These are phyloP conservation scores for Aspergillus puulaauensis DNA, from an alignment of 2,329 filamentous ascomycete species.

Conservation along the genomic window DNA sequence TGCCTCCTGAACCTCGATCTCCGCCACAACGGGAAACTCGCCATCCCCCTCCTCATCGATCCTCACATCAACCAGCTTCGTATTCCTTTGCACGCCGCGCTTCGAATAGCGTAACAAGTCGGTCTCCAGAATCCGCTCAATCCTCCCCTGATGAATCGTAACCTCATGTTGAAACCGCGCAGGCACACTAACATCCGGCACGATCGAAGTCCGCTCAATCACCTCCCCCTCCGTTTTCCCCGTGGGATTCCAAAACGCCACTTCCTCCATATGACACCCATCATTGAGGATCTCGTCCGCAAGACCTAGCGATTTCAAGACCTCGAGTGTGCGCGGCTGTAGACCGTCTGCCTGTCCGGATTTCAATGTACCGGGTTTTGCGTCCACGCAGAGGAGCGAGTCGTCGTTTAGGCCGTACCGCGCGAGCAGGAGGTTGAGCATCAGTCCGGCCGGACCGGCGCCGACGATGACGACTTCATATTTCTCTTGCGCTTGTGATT, in stretches of 20 bases:
- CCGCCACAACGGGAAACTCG: conserved; percentile 37
- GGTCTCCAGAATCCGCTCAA: conserved; percentile 68
- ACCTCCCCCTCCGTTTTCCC: conserved; percentile 45
- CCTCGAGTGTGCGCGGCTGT: conserved; percentile 45
- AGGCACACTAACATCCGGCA: conserved; percentile 58
- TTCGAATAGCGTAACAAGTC: conserved; percentile 64
- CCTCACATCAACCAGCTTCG: conserved; percentile 62
- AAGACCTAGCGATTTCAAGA: conserved; percentile 43
- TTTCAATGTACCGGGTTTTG: conserved; percentile 39
- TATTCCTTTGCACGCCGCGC: conserved; percentile 60
- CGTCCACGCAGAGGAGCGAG: conserved; percentile 45
- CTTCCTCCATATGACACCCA: conserved; percentile 51
- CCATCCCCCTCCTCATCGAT: conserved; percentile 53
- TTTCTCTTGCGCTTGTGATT: conserved; percentile 22
- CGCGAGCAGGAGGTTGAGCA: conserved; percentile 43
- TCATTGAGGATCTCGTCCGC: conserved; percentile 40
- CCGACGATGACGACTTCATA: conserved; percentile 47
- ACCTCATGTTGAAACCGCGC: conserved; percentile 71
- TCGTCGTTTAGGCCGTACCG: conserved; percentile 44
- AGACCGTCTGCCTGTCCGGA: conserved; percentile 46
- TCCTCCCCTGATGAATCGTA: conserved; percentile 68
- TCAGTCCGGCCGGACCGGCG: conserved; percentile 45
- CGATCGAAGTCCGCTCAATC: conserved; percentile 61
- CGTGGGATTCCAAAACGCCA: conserved; percentile 68
- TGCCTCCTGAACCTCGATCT: conserved; percentile 27